phyloP scores from a whole-genome alignment of 75 land plant species.

The Isoetes taiwanensis region DNA sequence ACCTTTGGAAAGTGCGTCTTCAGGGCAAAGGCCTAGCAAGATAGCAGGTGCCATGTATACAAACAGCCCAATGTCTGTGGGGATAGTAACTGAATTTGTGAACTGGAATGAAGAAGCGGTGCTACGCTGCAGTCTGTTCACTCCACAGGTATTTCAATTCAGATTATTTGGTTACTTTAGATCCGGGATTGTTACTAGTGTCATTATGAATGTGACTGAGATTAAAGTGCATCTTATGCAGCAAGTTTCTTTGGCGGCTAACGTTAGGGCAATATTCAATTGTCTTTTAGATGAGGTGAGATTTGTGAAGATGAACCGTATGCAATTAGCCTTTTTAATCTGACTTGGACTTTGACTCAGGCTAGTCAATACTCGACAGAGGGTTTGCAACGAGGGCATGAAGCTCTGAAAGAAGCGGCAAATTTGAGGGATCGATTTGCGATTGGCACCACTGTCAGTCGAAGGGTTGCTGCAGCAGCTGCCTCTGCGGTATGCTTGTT shows the following conservation, averaged over 20 bases:
- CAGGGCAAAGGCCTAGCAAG: slow-evolving; percentile 44
- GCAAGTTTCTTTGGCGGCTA: slow-evolving; percentile 70
- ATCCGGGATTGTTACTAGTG: not conserved
- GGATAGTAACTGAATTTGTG: slow-evolving; percentile 87
- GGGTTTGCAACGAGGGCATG: slow-evolving; percentile 80
- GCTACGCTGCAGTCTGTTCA: slow-evolving; percentile 70
- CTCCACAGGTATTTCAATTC: slow-evolving; percentile 51
- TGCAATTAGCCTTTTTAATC: not conserved
- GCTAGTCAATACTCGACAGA: slow-evolving; percentile 89
- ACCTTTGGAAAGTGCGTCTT: slow-evolving; percentile 35
- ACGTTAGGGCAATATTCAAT: slow-evolving; percentile 72
- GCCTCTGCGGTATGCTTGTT: slow-evolving; percentile 67
- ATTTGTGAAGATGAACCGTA: not conserved
- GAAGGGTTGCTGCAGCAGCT: slow-evolving; percentile 98
- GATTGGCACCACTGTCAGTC: slow-evolving; percentile 75
- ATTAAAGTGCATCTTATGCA: too few species aligned
- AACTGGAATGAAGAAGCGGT: slow-evolving; percentile 99
- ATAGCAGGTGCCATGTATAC: slow-evolving; percentile 37
- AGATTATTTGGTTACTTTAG: not conserved
- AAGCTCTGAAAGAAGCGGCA: slow-evolving; percentile 83
- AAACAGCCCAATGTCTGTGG: slow-evolving; percentile 69
- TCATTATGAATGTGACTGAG: too few species aligned
- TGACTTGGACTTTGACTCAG: slow-evolving; percentile 20
- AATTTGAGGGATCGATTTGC: slow-evolving; percentile 79
- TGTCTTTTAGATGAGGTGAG: slow-evolving; percentile 88